Base-by-base conservation (phyloP, 163 green algal species). In the Scenedesmus sp. region DNA sequence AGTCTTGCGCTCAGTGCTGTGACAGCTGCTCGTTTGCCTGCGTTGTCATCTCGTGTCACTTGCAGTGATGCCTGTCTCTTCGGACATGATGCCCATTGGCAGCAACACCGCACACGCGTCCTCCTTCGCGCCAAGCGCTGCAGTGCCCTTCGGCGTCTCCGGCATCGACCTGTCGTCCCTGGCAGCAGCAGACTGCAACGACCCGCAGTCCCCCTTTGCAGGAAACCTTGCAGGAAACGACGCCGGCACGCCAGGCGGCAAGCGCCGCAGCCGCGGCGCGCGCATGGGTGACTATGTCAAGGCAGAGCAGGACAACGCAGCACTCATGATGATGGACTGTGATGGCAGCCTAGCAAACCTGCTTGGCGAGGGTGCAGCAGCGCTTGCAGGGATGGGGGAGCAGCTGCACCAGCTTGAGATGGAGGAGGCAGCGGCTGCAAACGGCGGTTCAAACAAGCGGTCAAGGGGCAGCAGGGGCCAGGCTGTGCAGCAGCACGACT, bases 211-310 rank as follows among this genome's bases (percentile, higher is more conserved):
- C 9, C 43, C 78, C 22, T 24, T 84, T 84, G 78, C 78, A 84
- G 78, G 78, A 53, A 37, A 33, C 42, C 56, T 56, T 40, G 78
- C 78, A 84, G 78, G 42, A 84, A 33, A 46, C 46, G 33, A 86
- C 49, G 85, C 37, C 53, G 68, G 70, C 43, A 89, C 83, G 53
- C 83, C 70, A 2, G 49, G 86, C 72, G 35, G 37, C 51, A 91
- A 91, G 87, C 61, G 87, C 13, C 51, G 76, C 51, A 86, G 49
- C 76, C n/a, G 87, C 20, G 73, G 87, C 35, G 37, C 33, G 26
- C 51, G 87, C 51, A 44, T 91, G 87, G 49, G 49, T 26, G 72
- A 91, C 51, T 81, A 81, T 35, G 79, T 91, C 43, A 90, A 85
- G 43, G 44, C 65, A 18, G 85, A 89, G 65, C 68, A 89, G 24